A percentile compares a stretch with the other conserved stretches of the same genome.
These are phyloP conservation scores for Diaporthe sp. DNA, from an alignment of 2,329 filamentous ascomycete species.

Conservation along the genomic window DNA sequence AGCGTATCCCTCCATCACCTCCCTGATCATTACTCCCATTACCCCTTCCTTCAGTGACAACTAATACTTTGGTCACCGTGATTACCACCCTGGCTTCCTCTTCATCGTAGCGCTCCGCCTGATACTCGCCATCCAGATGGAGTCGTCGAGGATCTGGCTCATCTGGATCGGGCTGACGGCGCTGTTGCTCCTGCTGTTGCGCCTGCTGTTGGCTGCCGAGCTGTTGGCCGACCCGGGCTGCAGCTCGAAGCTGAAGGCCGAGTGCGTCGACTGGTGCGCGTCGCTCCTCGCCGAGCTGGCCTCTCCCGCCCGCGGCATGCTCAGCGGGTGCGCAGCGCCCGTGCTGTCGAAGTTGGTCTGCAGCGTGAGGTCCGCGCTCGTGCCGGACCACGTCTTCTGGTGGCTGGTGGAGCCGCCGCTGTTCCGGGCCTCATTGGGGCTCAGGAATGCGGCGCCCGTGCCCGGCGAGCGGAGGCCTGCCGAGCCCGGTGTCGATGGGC, in stretches of 20 bases:
- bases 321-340: conserved; percentile 60
- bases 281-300: conserved; percentile 46
- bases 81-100: conserved; percentile 37
- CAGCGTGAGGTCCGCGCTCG: conserved; percentile 54
- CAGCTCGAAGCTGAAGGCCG: conserved; percentile 69
- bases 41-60: not conserved
- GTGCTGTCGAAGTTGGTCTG: conserved; percentile 46
- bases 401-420: conserved; percentile 44
- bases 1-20: not conserved
- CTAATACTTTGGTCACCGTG: not conserved
- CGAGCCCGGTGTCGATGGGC: conserved; percentile 40
- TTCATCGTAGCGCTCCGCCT: conserved; percentile 81
- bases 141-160: conserved; percentile 86
- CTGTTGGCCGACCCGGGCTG: conserved; percentile 52
- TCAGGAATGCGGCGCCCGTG: conserved; percentile 45
- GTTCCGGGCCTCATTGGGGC: conserved; percentile 47
- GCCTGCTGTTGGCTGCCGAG: conserved; percentile 41
- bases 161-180: conserved; percentile 80
- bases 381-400: conserved; percentile 55
- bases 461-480: conserved; percentile 37
- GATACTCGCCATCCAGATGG: conserved; percentile 93
- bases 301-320: conserved; percentile 59
- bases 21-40: conserved; percentile 19
- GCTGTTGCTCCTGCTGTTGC: conserved; percentile 72
- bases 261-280: conserved; percentile 55